These are phyloP conservation scores for Cystobasidium tubakii DNA, from an alignment of 768 basidiomycete species.

Conservation along the genomic window DNA sequence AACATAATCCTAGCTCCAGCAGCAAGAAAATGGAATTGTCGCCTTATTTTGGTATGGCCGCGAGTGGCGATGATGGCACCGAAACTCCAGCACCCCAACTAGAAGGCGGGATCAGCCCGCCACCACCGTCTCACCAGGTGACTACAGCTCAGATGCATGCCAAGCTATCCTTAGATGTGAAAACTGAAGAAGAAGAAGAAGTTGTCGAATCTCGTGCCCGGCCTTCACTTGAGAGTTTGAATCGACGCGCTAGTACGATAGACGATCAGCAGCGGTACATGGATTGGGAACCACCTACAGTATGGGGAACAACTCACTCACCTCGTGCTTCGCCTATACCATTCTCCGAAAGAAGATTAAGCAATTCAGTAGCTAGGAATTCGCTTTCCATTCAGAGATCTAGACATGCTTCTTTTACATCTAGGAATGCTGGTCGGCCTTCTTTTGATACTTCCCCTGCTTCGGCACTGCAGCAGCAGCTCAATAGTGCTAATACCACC, in stretches of 20 bases:
- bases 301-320: constrained; percentile 14
- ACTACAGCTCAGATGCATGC: not conserved
- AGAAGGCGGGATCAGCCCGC: not conserved
- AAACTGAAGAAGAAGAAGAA: constrained; percentile 10
- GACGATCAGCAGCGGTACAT: constrained; percentile 6
- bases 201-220: not conserved
- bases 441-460: not conserved
- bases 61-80: not conserved
- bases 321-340: not conserved
- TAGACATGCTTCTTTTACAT: not conserved
- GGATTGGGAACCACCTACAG: constrained; percentile 26
- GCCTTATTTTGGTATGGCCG: not conserved
- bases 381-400: not conserved
- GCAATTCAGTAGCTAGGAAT: constrained; percentile 11
- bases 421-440: not conserved
- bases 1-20: not conserved
- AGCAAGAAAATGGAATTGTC: not conserved
- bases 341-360: constrained; percentile 21
- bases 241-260: constrained; percentile 13
- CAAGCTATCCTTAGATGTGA: not conserved
- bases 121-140: not conserved
- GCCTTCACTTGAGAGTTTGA: not conserved
- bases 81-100: not conserved
- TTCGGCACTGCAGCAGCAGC: too few species aligned
- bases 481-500: too few species aligned